These are phyloP conservation scores for Ogataea hybrid DNA, from an alignment of 1,139 yeast genomes.

Conservation along the genomic window DNA sequence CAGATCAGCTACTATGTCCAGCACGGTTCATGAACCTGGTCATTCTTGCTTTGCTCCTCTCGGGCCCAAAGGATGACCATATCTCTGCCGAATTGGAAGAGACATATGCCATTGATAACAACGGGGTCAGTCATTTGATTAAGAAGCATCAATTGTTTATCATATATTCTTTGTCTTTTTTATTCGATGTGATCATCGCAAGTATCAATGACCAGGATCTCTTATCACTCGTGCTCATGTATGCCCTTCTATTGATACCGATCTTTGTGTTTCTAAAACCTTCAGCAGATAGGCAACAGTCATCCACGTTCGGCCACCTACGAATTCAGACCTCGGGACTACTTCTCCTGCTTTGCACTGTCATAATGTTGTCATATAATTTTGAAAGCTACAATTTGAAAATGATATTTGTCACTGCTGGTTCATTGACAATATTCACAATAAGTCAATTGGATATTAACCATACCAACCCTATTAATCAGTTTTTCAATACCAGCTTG, in stretches of 20 bases:
- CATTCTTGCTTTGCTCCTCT: constrained; percentile 17
- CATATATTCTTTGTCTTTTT: constrained; percentile 14
- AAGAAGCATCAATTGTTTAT: constrained; percentile 21
- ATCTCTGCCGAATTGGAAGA: constrained; percentile 20
- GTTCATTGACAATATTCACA: constrained; percentile 27
- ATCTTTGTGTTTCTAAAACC: constrained; percentile 20
- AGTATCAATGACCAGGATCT: not conserved
- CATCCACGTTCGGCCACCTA: constrained; percentile 9
- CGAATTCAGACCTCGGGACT: constrained; percentile 14
- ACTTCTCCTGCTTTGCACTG: constrained; percentile 9
- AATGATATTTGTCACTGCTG: constrained; percentile 29
- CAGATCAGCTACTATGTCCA: constrained; percentile 24
- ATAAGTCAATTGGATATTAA: constrained; percentile 29
- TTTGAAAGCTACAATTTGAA: constrained; percentile 24
- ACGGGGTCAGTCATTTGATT: constrained; percentile 7
- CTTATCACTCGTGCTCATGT: constrained; percentile 18
- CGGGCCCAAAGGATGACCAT: constrained; percentile 11
- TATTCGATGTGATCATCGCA: constrained; percentile 15
- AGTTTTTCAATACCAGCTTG: constrained; percentile 24
- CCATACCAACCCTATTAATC: constrained; percentile 9
- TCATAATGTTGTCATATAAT: constrained; percentile 12
- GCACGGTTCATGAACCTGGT: constrained; percentile 24
- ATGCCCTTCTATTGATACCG: constrained; percentile 21
- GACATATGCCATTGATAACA: constrained; percentile 14
- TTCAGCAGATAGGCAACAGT: constrained; percentile 3